Percentiles rank a stretch among this genome's conserved stretches.
These are phyloP conservation scores for Biancaea sappan DNA, from an alignment of 306 rosid genomes.

Conservation along the genomic window DNA sequence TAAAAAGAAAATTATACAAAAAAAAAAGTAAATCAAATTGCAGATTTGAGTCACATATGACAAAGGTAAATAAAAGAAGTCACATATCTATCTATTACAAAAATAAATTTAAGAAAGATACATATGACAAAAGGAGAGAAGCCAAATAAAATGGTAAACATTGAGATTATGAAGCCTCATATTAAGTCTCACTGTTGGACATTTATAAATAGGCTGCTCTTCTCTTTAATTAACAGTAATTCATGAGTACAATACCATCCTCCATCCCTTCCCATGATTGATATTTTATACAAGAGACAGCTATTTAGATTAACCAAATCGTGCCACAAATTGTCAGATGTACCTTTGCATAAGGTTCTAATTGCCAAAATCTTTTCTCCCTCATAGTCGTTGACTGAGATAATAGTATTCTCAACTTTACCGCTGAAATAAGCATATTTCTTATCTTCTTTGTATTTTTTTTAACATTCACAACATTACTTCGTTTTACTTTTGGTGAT, in stretches of 20 bases:
- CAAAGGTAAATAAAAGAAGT: no score
- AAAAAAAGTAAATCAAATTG: no score
- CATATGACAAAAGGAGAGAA: neutral
- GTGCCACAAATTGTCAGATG: neutral
- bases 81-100: neutral
- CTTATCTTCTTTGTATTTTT: neutral
- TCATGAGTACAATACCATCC: no score
- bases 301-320: neutral
- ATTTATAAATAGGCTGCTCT: neutral
- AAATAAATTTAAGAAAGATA: neutral
- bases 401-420: neutral
- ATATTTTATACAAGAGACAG: neutral
- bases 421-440: neutral
- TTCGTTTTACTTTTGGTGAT: neutral
- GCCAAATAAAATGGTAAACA: neutral
- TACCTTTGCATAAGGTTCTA: neutral
- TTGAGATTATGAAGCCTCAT: neutral
- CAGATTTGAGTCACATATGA: neutral
- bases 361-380: neutral
- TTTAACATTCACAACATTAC: neutral
- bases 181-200: neutral
- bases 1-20: no score
- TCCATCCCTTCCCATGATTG: neutral
- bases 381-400: neutral
- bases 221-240: neutral